Percentiles rank a stretch among this genome's conserved stretches.
phyloP scores from a whole-genome alignment of 2,329 filamentous ascomycete species.

The Hypoxylon sp. region DNA sequence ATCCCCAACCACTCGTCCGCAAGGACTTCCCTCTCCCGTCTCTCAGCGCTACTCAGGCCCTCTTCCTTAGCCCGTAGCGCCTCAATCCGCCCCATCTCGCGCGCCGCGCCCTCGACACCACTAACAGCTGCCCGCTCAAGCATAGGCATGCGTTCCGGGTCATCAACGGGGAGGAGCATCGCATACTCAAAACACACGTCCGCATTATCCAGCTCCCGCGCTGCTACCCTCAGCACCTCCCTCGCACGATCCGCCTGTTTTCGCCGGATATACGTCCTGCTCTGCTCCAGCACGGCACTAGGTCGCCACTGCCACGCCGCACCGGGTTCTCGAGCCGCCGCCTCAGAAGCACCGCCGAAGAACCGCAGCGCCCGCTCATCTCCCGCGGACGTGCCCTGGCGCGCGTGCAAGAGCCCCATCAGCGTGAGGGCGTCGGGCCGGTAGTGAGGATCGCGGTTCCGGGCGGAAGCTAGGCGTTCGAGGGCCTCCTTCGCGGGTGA shows the following conservation, averaged over 20 bases:
- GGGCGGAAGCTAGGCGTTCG: slow-evolving; percentile 32
- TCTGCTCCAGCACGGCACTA: slow-evolving; percentile 53
- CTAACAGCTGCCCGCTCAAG: slow-evolving; percentile 56
- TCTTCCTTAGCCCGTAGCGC: slow-evolving; percentile 30
- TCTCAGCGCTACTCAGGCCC: slow-evolving; percentile 39
- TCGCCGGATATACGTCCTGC: slow-evolving; percentile 47
- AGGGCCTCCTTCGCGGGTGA: slow-evolving; percentile 44
- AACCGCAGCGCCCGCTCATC: slow-evolving; percentile 51
- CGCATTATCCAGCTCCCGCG: slow-evolving; percentile 54
- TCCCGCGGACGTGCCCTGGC: slow-evolving; percentile 32
- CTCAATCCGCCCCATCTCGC: slow-evolving; percentile 48
- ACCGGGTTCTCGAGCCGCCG: not conserved
- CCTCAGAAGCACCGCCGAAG: slow-evolving; percentile 49
- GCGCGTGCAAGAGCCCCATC: slow-evolving; percentile 52
- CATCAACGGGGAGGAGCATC: slow-evolving; percentile 47
- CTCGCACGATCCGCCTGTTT: slow-evolving; percentile 46
- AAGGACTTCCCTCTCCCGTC: slow-evolving; percentile 40
- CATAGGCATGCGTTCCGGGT: slow-evolving; percentile 47
- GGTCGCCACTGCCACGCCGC: slow-evolving; percentile 56
- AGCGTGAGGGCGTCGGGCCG: slow-evolving; percentile 58
- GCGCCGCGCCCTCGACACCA: slow-evolving; percentile 49
- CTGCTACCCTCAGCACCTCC: slow-evolving; percentile 47
- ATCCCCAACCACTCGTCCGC: slow-evolving; percentile 53
- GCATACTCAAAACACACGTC: slow-evolving; percentile 51
- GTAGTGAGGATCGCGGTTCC: slow-evolving; percentile 36